Percentiles rank a stretch among this genome's conserved stretches.
Conservation (phyloP, 163 green algal genomes). For the Scenedesmus sp. region DNA sequence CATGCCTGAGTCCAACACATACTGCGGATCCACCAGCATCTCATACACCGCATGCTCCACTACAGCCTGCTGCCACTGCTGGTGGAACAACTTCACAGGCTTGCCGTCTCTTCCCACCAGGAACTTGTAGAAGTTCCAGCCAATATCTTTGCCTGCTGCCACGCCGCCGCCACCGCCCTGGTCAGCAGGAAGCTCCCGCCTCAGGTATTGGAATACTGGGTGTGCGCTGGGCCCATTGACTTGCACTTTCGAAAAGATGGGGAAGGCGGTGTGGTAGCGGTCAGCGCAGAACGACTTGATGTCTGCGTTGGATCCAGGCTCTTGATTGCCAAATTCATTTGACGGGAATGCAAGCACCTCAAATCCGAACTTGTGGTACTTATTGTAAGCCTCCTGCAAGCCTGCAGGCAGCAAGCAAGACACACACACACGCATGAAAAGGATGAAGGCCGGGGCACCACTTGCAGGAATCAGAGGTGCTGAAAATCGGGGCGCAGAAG, state of each 20-base stretch:
- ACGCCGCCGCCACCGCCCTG: conserved; percentile 58
- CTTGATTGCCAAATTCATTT: conserved; percentile 62
- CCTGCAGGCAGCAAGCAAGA: conserved; percentile 26
- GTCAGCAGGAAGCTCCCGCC: conserved; percentile 53
- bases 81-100: conserved; percentile 33
- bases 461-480: no score
- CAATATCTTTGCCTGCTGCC: conserved; percentile 48
- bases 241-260: neutral
- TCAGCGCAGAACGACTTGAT: conserved; percentile 60
- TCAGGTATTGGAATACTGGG: conserved; percentile 58
- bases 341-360: conserved; percentile 62
- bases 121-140: conserved; percentile 53
- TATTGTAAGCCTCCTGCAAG: conserved; percentile 53
- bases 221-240: conserved; percentile 49
- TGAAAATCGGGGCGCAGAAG: no score
- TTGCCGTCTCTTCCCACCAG: conserved; percentile 32
- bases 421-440: neutral
- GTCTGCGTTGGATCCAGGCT: conserved; percentile 60
- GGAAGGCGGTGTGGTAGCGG: conserved; percentile 65
- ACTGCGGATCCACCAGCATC: conserved; percentile 17
- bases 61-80: conserved; percentile 41
- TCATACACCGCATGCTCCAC: conserved; percentile 50
- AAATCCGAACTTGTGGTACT: conserved; percentile 55
- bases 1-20: neutral
- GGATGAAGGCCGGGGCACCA: no score